phyloP scores from a whole-genome alignment of 768 basidiomycete genomes.

The Tulasnella sp. region DNA sequence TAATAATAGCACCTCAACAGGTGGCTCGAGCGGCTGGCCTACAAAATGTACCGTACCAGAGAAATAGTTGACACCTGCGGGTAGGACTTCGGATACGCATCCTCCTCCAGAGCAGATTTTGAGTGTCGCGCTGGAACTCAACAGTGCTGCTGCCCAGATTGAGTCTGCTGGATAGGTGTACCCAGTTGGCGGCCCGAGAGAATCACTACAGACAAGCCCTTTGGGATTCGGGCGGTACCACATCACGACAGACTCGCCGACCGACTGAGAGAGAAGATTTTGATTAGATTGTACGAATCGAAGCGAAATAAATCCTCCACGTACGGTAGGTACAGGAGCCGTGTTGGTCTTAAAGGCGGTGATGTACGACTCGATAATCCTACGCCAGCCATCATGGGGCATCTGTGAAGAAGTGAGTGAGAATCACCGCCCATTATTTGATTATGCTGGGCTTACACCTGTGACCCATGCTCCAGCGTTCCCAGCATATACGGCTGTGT shows the following conservation, averaged over 20 bases:
- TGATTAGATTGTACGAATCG: too few relatives aligned
- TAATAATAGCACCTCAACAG: too few relatives aligned
- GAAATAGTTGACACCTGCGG: too few relatives aligned
- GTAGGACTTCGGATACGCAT: slow-evolving; percentile 19
- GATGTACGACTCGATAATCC: slow-evolving; percentile 28
- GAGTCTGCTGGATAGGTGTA: slow-evolving; percentile 25
- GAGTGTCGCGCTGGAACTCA: slow-evolving; percentile 23
- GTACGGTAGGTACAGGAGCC: not conserved
- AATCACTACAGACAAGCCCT: slow-evolving; percentile 23
- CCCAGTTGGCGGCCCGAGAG: slow-evolving; percentile 25
- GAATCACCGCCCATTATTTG: slow-evolving; percentile 20
- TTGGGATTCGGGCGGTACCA: slow-evolving; percentile 29
- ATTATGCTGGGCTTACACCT: slow-evolving; percentile 25
- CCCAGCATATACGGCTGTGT: slow-evolving; percentile 22
- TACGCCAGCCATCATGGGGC: slow-evolving; percentile 27
- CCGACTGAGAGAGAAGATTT: slow-evolving; percentile 16
- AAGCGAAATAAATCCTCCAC: too few relatives aligned
- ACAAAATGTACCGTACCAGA: slow-evolving; percentile 25
- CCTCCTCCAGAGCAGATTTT: slow-evolving; percentile 25
- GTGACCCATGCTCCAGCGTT: too few relatives aligned
- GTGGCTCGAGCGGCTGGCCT: too few relatives aligned
- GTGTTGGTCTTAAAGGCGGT: slow-evolving; percentile 26
- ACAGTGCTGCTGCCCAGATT: slow-evolving; percentile 28
- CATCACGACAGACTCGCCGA: slow-evolving; percentile 26
- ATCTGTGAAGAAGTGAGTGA: not conserved